phyloP scores from a whole-genome alignment of 306 rosid species.

The Quercus parvula region DNA sequence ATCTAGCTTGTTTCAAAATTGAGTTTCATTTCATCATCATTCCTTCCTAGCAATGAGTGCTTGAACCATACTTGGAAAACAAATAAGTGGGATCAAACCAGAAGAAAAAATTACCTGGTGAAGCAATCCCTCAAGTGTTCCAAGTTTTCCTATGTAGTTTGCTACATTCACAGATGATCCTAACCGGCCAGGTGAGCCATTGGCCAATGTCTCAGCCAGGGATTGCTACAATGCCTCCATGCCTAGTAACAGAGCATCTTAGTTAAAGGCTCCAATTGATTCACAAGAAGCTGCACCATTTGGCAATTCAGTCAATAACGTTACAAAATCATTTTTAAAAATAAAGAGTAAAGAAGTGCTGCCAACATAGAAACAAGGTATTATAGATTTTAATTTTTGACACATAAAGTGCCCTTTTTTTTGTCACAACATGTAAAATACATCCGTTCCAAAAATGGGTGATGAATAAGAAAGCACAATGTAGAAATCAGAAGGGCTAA shows the following conservation, averaged over 20 bases:
- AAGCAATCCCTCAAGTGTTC: too few species aligned
- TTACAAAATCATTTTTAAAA: constrained; percentile 5
- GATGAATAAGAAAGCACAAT: too few species aligned
- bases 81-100: not conserved
- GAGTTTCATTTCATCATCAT: not conserved
- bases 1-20: too few species aligned
- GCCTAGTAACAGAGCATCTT: too few species aligned
- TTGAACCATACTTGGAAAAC: not conserved
- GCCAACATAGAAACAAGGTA: not conserved
- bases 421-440: not conserved
- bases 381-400: not conserved
- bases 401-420: not conserved
- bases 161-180: too few species aligned
- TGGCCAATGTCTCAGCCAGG: too few species aligned
- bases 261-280: too few species aligned
- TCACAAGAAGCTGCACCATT: constrained; percentile 52
- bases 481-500: too few species aligned
- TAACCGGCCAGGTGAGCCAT: too few species aligned
- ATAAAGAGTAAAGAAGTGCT: not conserved
- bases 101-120: too few species aligned
- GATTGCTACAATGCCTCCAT: too few species aligned
- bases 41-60: not conserved
- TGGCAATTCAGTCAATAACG: constrained; percentile 3
- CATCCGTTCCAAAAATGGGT: not conserved
- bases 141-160: too few species aligned